Evolutionary conservation across 768 basidiomycete species (phyloP).

Genomic region (Candolleomyces efflorescens): DNA sequence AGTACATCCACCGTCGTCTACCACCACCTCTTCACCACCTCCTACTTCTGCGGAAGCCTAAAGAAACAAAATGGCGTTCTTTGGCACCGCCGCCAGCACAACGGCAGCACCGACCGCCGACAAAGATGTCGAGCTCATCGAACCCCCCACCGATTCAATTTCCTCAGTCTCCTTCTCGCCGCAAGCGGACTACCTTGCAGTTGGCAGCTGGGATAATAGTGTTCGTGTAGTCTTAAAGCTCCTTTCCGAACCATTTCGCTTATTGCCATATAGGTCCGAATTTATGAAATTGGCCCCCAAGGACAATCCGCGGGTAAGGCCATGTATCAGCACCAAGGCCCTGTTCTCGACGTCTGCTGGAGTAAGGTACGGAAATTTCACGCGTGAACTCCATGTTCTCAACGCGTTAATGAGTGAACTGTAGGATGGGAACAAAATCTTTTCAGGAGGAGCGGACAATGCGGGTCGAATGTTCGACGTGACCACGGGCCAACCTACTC

Average conservation of each 20-base stretch:
- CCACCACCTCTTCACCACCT: too few species aligned
- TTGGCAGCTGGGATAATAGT: constrained; percentile 93
- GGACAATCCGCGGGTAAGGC: constrained; percentile 88
- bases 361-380: constrained; percentile 58
- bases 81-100: constrained; percentile 25
- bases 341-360: constrained; percentile 88
- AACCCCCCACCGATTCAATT: constrained; percentile 84
- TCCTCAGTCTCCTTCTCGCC: constrained; percentile 83
- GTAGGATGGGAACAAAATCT: constrained; percentile 85
- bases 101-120: constrained; percentile 40
- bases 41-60: too few species aligned
- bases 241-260: neutral
- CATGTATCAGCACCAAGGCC: constrained; percentile 86
- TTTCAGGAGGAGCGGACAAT: constrained; percentile 94
- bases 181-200: constrained; percentile 84
- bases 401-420: constrained; percentile 6
- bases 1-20: too few species aligned
- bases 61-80: constrained; percentile 35
- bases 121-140: constrained; percentile 77
- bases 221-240: constrained; percentile 37
- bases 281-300: constrained; percentile 82
- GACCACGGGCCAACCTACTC: constrained; percentile 70
- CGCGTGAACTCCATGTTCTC: neutral
- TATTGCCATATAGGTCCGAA: constrained; percentile 61
- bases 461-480: constrained; percentile 93